Conservation (phyloP, 345 rosid species). For the Gossypium arboreum region DNA sequence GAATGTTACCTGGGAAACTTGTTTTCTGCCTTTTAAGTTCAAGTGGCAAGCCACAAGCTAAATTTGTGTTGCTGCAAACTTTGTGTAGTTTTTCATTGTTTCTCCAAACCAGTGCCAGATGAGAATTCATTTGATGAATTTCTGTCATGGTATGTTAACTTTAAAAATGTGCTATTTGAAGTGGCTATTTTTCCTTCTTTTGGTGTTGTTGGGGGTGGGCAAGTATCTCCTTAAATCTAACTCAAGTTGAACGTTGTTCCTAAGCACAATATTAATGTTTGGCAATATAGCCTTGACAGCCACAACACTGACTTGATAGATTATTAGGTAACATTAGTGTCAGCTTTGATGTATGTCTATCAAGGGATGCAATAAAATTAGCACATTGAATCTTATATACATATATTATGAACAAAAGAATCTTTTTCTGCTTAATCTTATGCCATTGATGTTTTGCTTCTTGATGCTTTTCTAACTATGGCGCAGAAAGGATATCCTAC, state of each 20-base stretch:
- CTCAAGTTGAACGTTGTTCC: neutral
- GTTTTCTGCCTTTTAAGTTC: neutral
- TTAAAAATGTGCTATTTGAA: neutral
- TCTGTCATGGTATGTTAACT: neutral
- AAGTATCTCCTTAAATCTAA: neutral
- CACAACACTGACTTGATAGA: neutral
- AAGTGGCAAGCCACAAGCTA: neutral
- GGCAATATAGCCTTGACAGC: neutral
- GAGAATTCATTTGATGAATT: neutral
- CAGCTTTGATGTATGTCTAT: neutral
- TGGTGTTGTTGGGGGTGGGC: no score
- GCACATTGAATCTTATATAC: neutral
- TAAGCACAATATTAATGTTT: neutral
- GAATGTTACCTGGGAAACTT: neutral
- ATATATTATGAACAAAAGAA: neutral
- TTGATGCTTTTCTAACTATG: slow-evolving; percentile 20
- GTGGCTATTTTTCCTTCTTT: neutral
- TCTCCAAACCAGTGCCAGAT: neutral
- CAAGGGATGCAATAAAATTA: neutral
- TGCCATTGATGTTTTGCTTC: neutral
- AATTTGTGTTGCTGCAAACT: neutral
- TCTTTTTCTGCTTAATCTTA: neutral
- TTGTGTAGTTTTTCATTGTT: neutral
- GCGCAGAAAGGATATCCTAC: slow-evolving; percentile 85
- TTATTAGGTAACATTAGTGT: neutral